These are phyloP conservation scores for Boechera divaricarpa DNA, from an alignment of 345 rosid genomes.

Conservation along the genomic window DNA sequence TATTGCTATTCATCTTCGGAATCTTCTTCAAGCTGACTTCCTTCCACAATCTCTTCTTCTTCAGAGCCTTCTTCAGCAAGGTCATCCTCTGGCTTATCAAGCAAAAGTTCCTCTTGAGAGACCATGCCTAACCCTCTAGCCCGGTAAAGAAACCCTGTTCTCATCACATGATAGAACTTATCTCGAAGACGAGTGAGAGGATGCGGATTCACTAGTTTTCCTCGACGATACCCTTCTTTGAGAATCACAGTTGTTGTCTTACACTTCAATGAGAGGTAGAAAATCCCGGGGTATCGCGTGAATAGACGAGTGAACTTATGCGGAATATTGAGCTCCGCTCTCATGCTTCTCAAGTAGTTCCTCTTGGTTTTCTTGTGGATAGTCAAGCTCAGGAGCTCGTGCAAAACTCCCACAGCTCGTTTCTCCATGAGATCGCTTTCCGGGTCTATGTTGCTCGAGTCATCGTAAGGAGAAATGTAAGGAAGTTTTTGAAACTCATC, in stretches of 20 bases:
- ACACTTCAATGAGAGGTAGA: conserved; percentile 93
- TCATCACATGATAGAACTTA: conserved; percentile 88
- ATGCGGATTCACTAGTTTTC: conserved; percentile 81
- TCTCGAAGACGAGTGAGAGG: conserved; percentile 73
- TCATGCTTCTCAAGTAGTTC: conserved; percentile 88
- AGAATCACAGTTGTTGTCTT: conserved; percentile 89
- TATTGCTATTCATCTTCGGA: conserved; percentile 41
- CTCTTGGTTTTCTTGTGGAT: conserved; percentile 97
- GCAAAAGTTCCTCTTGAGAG: conserved; percentile 53
- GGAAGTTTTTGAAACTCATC: conserved; percentile 96
- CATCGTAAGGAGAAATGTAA: conserved; percentile 92
- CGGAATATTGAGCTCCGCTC: conserved; percentile 81
- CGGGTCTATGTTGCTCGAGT: conserved; percentile 71
- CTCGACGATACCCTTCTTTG: conserved; percentile 83
- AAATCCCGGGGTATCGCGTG: conserved; percentile 92
- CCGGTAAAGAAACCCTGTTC: conserved; percentile 83
- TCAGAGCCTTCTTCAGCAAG: conserved; percentile 62
- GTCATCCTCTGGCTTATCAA: conserved; percentile 48
- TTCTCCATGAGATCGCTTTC: conserved; percentile 95
- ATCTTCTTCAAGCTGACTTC: conserved; percentile 56
- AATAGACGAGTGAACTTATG: conserved; percentile 89
- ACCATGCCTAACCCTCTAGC: conserved; percentile 66
- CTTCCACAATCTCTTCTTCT: conserved; percentile 58
- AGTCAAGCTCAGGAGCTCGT: conserved; percentile 85
- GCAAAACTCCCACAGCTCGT: conserved; percentile 89